Conservation (phyloP, 305 asterid genomes). For the Fraxinus sp. region DNA sequence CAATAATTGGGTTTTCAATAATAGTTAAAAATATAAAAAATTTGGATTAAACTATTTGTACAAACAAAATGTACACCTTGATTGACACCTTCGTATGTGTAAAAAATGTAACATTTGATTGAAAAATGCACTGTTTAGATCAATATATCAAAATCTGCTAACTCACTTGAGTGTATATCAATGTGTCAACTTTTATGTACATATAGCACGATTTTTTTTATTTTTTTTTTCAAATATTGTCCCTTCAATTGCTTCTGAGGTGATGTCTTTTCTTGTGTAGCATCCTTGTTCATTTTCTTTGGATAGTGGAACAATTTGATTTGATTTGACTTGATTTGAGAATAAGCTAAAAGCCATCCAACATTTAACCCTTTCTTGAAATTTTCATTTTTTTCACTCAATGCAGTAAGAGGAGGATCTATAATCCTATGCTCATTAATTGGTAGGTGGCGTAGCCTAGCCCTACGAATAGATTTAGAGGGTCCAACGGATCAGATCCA, state of each 20-base stretch:
- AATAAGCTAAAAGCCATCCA: neutral
- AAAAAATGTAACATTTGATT: too few relatives aligned
- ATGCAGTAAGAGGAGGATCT: neutral
- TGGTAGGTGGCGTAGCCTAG: neutral
- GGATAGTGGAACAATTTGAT: neutral
- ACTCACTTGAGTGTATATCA: too few relatives aligned
- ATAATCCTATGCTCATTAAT: neutral
- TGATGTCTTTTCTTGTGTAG: neutral
- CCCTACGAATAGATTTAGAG: neutral
- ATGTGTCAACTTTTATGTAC: too few relatives aligned
- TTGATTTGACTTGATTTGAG: neutral
- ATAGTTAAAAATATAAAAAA: too few relatives aligned
- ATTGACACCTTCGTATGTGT: too few relatives aligned
- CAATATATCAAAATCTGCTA: too few relatives aligned
- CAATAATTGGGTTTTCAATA: neutral
- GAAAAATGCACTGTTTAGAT: too few relatives aligned
- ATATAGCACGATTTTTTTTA: too few relatives aligned
- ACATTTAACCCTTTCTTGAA: neutral
- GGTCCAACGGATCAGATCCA: neutral
- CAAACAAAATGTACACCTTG: too few relatives aligned
- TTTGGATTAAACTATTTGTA: too few relatives aligned
- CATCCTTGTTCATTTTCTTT: neutral
- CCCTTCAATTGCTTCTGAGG: neutral
- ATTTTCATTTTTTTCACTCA: neutral
- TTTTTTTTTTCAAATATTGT: too few relatives aligned